These are phyloP conservation scores for Rhinocladiella similis DNA, from an alignment of 2,329 filamentous ascomycete species.

Conservation along the genomic window DNA sequence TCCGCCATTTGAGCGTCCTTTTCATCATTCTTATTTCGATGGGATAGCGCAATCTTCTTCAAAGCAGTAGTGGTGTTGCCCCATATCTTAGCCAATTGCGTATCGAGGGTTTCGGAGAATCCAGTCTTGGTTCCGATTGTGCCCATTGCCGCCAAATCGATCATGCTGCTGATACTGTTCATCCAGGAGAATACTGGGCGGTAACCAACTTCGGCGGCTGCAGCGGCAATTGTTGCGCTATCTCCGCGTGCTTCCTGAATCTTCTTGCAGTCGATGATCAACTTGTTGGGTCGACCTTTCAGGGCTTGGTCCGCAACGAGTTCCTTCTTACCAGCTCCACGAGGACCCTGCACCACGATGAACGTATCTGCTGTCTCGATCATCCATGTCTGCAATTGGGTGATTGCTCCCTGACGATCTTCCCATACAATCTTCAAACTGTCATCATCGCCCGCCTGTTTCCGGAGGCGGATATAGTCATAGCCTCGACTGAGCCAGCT, in stretches of 20 bases:
- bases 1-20: constrained; percentile 71
- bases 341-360: constrained; percentile 87
- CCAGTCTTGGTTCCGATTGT: constrained; percentile 93
- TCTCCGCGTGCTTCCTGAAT: constrained; percentile 91
- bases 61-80: constrained; percentile 79
- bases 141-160: constrained; percentile 89
- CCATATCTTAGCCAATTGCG: constrained; percentile 85
- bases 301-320: constrained; percentile 83
- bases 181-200: constrained; percentile 94
- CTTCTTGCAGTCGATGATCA: constrained; percentile 89
- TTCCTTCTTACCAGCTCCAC: constrained; percentile 87
- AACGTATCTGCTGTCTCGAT: constrained; percentile 89
- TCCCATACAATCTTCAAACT: constrained; percentile 83
- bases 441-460: constrained; percentile 59
- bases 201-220: constrained; percentile 84
- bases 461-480: constrained; percentile 42
- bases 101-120: constrained; percentile 89
- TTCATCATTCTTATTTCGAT: constrained; percentile 65
- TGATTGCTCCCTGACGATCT: constrained; percentile 77
- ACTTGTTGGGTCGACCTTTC: constrained; percentile 67
- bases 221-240: constrained; percentile 75
- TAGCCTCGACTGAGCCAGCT: constrained; percentile 56
- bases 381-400: constrained; percentile 80
- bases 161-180: constrained; percentile 88
- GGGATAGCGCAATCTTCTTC: constrained; percentile 71